A percentile compares a stretch with the other conserved stretches of the same genome.
These are phyloP conservation scores for Lumnitzera racemosa DNA, from an alignment of 345 rosid species.

Conservation along the genomic window DNA sequence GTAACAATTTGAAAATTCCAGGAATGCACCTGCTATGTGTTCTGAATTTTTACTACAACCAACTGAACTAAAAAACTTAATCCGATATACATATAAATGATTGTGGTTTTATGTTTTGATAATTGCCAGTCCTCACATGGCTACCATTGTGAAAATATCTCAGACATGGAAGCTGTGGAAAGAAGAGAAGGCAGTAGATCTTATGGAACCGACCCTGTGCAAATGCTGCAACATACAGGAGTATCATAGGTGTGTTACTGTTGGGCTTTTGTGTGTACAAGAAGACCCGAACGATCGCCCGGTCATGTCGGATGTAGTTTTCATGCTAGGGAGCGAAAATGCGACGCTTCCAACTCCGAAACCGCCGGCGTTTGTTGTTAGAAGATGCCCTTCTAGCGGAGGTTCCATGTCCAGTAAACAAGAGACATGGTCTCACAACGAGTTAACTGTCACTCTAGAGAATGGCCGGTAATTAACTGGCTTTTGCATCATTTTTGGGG, in stretches of 20 bases:
- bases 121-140: background rate
- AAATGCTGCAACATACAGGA: slow-evolving; percentile 19
- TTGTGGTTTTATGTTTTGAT: background rate
- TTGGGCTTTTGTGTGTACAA: slow-evolving; percentile 57
- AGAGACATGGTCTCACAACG: slow-evolving; percentile 38
- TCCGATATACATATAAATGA: no score
- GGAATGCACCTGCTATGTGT: no score
- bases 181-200: slow-evolving; percentile 23
- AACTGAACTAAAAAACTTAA: no score
- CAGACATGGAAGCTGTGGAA: slow-evolving; percentile 60
- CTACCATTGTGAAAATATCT: background rate
- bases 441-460: slow-evolving; percentile 38
- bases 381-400: slow-evolving; percentile 31
- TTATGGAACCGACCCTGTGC: slow-evolving; percentile 28
- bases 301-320: slow-evolving; percentile 37
- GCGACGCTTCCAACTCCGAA: slow-evolving; percentile 40
- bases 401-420: slow-evolving; percentile 40
- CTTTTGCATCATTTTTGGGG: no score
- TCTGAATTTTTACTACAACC: no score
- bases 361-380: slow-evolving; percentile 37
- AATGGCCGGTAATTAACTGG: slow-evolving; percentile 27
- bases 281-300: slow-evolving; percentile 53
- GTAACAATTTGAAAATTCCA: no score
- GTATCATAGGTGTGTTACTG: slow-evolving; percentile 31
- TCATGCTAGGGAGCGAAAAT: slow-evolving; percentile 40